Evolutionary conservation across 228 moss, liverwort and hornwort species (phyloP).

Genomic region (Sphagnum magellanicum): DNA sequence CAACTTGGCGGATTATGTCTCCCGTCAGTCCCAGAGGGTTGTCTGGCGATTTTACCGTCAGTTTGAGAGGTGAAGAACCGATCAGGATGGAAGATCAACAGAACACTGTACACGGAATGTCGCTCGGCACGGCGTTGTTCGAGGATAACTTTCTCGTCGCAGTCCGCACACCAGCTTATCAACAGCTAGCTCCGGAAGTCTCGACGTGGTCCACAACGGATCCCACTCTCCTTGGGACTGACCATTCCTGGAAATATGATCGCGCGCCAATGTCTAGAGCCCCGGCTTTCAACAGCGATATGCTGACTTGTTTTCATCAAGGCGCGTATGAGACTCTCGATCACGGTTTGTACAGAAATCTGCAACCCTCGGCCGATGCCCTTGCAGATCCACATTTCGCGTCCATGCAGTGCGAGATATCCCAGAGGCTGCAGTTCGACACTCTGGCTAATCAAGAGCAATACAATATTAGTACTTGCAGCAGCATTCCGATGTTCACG

Average conservation of each 20-base stretch:
- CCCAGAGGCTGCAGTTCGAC: slow-evolving; percentile 37
- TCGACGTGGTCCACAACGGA: slow-evolving; percentile 54
- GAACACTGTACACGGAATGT: slow-evolving; percentile 13
- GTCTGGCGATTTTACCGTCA: too few relatives aligned
- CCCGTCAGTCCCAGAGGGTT: too few relatives aligned
- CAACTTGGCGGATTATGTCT: too few relatives aligned
- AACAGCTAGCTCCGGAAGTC: slow-evolving; percentile 27
- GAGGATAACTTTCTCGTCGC: slow-evolving; percentile 25
- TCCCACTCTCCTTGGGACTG: slow-evolving; percentile 19
- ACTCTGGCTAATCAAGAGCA: slow-evolving; percentile 41
- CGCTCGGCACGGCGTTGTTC: slow-evolving; percentile 25
- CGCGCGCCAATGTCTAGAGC: too few relatives aligned
- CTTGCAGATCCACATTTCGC: slow-evolving; percentile 30
- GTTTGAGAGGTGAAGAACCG: too few relatives aligned
- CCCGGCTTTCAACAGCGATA: slow-evolving; percentile 14
- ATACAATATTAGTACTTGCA: slow-evolving; percentile 15
- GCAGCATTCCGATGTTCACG: slow-evolving; percentile 6
- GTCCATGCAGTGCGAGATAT: slow-evolving; percentile 26
- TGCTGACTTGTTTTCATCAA: slow-evolving; percentile 26
- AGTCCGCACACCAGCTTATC: slow-evolving; percentile 20
- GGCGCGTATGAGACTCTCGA: slow-evolving; percentile 18
- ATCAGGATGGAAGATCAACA: slow-evolving; percentile 33
- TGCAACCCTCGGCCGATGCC: slow-evolving; percentile 37
- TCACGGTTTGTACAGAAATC: slow-evolving; percentile 16
- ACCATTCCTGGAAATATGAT: slow-evolving; percentile 21